Base-by-base conservation (phyloP, 164 flowering plant species). In the Echeveria elegans region DNA sequence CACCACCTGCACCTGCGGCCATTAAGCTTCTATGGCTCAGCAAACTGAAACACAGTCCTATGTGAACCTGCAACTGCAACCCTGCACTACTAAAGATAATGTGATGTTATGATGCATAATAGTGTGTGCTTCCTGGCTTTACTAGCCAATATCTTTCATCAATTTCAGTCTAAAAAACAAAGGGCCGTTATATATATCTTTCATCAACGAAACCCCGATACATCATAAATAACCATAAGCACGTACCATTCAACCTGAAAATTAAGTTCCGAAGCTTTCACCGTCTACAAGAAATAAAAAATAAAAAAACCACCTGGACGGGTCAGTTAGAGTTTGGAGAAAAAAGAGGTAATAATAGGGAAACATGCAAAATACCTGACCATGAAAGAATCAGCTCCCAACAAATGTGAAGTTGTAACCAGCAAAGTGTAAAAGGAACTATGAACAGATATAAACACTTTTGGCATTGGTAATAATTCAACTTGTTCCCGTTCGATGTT, bases 1-100 rank as follows among this genome's bases (percentile, higher is more conserved):
- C 64, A 65, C 50, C 4, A 34, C 69, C 72, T 89, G 96, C 82
- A 76, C 77, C n/a, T 87, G 90, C 63, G 83, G 83, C 50, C 56
- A 70, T 11, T 75, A 67, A 73, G 52, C 32, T 56, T 28, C 31
- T n/a, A n/a, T n/a, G 31, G 32, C 18, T 56, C 2, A 28, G 16
- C 61, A 32, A 56, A 11, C 31, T 26, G 61, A 56, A 53, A 56
- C 32, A 4, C 61, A 28, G 32, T 52, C 58, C 58, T 52, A 52
- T 52, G 58, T 23, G 58, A 52, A 8, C 28, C 58, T 12, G 31
- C 5, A 53, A 50, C 58, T n/a, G n/a, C n/a, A n/a, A n/a, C n/a
- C 26, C 29, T 53, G 60, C 26, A 53, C 60, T 26, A 53, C 60
- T 56, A 56, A 10, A 16, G 28, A 56, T 56, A 56, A 56, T 28